Base-by-base conservation (phyloP, 352 stramenopile species). In the Lagenidium sp. region DNA sequence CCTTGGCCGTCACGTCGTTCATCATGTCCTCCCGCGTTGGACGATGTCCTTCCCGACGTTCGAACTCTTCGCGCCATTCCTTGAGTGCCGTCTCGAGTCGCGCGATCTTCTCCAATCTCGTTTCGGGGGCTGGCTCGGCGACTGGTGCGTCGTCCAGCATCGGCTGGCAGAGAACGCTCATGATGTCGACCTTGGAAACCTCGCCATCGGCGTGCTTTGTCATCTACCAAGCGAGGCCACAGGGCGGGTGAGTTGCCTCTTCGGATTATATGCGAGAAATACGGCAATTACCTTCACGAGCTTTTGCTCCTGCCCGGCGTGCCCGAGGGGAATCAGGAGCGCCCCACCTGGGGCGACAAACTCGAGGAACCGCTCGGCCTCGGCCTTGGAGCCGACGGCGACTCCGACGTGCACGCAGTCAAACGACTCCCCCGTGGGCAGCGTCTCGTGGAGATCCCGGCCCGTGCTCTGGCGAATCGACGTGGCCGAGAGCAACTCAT, bases 161-260 rank as follows among this genome's bases (percentile, higher is more conserved):
- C 1, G 81, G 81, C 43, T 93, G 81, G 19, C 81, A 93, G 20
- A 93, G 56, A 31, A 93, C 81, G 44, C 74, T 89, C 78, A 93
- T 91, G 32, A 93, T 47, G 36, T 87, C 78, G 4, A 64, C 44
- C 36, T 87, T 90, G 19, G 67, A 55, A 5, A 86, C 64, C 6
- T 61, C 61, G 19, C 74, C 73, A 41, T 84, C 54, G 7, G 21
- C 25, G 43, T 62, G 49, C 49, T 89, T 92, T 20, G 64, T 81
- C 79, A 91, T 87, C 73, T 57, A n/a, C 76, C 29, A 15, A 39
- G 3, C 45, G 11, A 30, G n/a, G n/a, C n/a, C n/a, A n/a, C n/a
- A 50, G 36, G 13, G 28, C 18, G 37, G n/a, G n/a, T n/a, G n/a
- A n/a, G n/a, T n/a, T n/a, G n/a, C n/a, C n/a, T n/a, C n/a, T n/a